Percentiles rank a stretch among this genome's conserved stretches.
These are phyloP conservation scores for Acanthamoeba divionensis DNA, from an alignment of 208 protist species.

Conservation along the genomic window DNA sequence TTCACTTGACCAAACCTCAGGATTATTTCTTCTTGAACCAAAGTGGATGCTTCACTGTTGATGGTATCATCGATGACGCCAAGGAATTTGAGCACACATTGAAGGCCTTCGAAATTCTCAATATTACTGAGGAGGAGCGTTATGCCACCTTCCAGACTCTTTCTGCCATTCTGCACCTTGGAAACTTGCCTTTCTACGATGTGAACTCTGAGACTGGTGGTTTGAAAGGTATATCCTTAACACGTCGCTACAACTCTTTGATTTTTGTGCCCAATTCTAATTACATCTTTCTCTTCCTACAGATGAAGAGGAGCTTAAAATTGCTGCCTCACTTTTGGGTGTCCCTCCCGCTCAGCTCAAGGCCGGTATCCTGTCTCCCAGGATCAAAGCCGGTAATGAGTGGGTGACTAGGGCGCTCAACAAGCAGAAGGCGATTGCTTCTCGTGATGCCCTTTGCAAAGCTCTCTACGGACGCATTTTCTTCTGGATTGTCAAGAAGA, in stretches of 20 bases:
- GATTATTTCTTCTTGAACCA: conserved; percentile 85
- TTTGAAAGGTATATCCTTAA: no score
- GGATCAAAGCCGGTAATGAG: conserved; percentile 53
- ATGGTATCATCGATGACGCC: conserved; percentile 86
- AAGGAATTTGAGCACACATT: conserved; percentile 72
- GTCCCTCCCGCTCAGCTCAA: conserved; percentile 22
- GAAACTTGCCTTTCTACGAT: conserved; percentile 89
- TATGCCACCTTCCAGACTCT: conserved; percentile 83
- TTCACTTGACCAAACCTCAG: conserved; percentile 56
- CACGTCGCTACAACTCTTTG: no score
- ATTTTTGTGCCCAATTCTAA: no score
- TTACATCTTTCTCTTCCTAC: no score
- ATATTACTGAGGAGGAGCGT: conserved; percentile 81
- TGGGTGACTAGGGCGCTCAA: conserved; percentile 68
- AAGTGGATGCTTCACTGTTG: conserved; percentile 74
- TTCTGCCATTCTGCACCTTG: conserved; percentile 90
- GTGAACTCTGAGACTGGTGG: conserved; percentile 56
- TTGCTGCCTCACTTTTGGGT: conserved; percentile 17
- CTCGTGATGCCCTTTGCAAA: conserved; percentile 81
- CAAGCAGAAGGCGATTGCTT: conserved; percentile 69
- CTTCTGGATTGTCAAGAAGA: conserved; percentile 80
- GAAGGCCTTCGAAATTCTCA: conserved; percentile 89
- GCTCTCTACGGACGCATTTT: conserved; percentile 81
- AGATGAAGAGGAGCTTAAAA: conserved; percentile 28
- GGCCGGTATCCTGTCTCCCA: conserved; percentile 28